Conservation (phyloP, 352 stramenopile genomes). For the Phytopythium sindhum region DNA sequence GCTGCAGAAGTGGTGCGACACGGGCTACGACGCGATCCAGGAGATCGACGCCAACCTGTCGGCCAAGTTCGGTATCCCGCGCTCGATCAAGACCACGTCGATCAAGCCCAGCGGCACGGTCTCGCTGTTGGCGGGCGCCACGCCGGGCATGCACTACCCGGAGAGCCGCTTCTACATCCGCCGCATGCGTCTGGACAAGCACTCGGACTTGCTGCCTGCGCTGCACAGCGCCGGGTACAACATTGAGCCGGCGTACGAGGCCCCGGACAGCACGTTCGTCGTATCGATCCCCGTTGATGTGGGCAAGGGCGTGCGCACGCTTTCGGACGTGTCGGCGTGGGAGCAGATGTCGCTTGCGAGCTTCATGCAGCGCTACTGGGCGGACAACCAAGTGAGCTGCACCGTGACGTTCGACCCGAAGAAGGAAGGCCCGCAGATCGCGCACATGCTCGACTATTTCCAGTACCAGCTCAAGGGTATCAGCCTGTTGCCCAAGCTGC, state of each 20-base stretch:
- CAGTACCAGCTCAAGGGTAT: conserved; percentile 95
- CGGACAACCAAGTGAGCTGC: conserved; percentile 94
- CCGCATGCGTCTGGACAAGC: conserved; percentile 80
- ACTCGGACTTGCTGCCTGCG: conserved; percentile 77
- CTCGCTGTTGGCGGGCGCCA: conserved; percentile 89
- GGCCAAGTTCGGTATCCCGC: conserved; percentile 70
- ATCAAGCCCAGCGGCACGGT: conserved; percentile 91
- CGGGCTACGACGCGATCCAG: conserved; percentile 80
- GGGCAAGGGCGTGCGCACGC: conserved; percentile 82
- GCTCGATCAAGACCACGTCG: conserved; percentile 92
- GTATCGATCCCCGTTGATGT: conserved; percentile 91
- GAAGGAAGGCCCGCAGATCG: conserved; percentile 74
- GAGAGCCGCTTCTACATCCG: conserved; percentile 93
- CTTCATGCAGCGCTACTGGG: conserved; percentile 93
- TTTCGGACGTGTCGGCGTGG: conserved; percentile 87
- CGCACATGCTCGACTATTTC: conserved; percentile 86
- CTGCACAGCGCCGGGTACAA: conserved; percentile 71
- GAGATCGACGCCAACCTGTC: conserved; percentile 65
- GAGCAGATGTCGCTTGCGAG: conserved; percentile 91
- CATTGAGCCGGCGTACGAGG: conserved; percentile 72
- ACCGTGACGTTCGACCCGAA: conserved; percentile 92
- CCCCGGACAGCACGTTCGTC: conserved; percentile 72
- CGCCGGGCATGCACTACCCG: conserved; percentile 92
- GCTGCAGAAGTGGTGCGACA: conserved; percentile 86
- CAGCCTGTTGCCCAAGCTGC: conserved; percentile 81